Evolutionary conservation across 2,329 filamentous ascomycete species (phyloP), one percentile per base, ranked within the genome.

Genomic region (Sphaerulina musiva): DNA sequence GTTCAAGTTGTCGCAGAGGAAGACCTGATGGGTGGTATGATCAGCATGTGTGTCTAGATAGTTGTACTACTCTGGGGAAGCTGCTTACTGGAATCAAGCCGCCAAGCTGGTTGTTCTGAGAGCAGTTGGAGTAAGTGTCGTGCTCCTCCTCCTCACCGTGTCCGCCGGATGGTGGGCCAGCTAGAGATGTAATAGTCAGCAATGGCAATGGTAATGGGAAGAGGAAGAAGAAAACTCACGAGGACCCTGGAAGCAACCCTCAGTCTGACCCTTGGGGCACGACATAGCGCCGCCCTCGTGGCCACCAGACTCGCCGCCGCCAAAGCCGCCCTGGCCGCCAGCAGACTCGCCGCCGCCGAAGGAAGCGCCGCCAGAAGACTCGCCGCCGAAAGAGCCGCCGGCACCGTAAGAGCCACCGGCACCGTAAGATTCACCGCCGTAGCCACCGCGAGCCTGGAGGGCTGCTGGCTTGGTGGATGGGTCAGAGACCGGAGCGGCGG

Each of bases 1-100:
- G 42, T 51, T 51, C 14, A 51, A 17, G 12, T 38, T 43, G 32
- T 51, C 36, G 41, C 48, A 51, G 41, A 51, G 17, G 26, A 44
- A 42, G 40, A 51, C 41, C 48, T 17, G 14, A 17, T 51, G n/a
- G 10, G 17, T 4, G 11, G 12, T 17, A 4, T 17, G 41, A 29
- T 26, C 26, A 26, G 26, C 6, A 26, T 26, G 6, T 26, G 14
- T 26, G 26, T 26, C 6, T 6, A 26, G 26, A 26, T 26, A 26
- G 26, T 4, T 26, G 4, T 26, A 4, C 6, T 26, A 4, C 26
- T 6, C 6, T 26, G 4, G 4, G 23, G 43, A 10, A 5, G 7
- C 6, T n/a, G 6, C 43, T 29, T 29, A 51, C 31, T 12, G 32
- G 43, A 26, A 51, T 43, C 20, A 51, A 23, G 10, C 40, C 40